Conservation (phyloP, 495 filamentous ascomycete genomes). For the Hyaloscypha finlandica region DNA sequence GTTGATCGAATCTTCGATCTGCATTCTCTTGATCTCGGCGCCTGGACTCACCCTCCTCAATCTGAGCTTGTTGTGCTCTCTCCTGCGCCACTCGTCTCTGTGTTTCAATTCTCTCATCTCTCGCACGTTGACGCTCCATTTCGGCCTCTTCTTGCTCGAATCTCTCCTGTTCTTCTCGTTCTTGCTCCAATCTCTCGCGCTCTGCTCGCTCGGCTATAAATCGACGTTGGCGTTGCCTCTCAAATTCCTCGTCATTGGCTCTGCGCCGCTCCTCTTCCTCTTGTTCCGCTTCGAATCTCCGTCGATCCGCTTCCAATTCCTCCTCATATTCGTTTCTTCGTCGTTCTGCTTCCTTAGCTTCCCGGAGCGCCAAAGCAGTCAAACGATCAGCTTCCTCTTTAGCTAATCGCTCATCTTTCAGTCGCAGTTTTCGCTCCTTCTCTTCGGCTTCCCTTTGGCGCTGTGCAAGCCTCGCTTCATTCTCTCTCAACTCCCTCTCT, state of each 20-base stretch:
- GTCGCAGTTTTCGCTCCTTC: neutral
- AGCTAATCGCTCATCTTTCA: neutral
- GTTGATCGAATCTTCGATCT: neutral
- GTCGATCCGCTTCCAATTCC: neutral
- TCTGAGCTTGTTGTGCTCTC: neutral
- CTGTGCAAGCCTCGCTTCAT: neutral
- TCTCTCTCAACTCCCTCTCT: neutral
- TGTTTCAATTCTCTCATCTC: neutral
- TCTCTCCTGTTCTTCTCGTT: neutral
- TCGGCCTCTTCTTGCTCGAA: neutral
- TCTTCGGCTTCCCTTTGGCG: neutral
- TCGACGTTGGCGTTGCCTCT: neutral
- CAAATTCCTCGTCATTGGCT: neutral
- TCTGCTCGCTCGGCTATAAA: slow-evolving; percentile 1
- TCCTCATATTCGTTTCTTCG: slow-evolving; percentile 1
- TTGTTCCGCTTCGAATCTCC: neutral
- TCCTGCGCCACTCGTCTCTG: neutral
- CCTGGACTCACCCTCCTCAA: neutral
- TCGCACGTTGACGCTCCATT: neutral
- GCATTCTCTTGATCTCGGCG: neutral
- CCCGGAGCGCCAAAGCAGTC: neutral
- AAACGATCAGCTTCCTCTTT: neutral
- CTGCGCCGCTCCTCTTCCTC: neutral
- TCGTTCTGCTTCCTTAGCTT: neutral
- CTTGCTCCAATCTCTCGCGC: neutral